Evolutionary conservation across 2,329 filamentous ascomycete genomes (phyloP).

Genomic region (Ophiostoma ips): DNA sequence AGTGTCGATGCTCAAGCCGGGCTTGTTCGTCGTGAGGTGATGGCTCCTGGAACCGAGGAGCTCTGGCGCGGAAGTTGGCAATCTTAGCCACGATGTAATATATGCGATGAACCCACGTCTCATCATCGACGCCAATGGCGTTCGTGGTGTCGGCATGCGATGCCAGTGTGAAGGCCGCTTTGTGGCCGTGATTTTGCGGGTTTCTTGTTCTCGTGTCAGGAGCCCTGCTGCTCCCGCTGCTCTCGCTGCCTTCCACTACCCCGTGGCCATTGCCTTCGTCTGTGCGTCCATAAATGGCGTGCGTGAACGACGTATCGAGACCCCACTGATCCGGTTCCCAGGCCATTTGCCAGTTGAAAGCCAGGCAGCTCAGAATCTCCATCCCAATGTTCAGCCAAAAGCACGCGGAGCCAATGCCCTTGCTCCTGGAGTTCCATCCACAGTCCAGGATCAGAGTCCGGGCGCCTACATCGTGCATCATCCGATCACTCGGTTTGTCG

Average conservation of each 20-base stretch:
- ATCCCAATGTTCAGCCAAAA: slow-evolving; percentile 91
- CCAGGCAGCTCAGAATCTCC: slow-evolving; percentile 77
- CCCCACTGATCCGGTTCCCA: slow-evolving; percentile 91
- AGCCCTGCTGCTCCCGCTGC: not conserved
- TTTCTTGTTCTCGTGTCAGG: too few relatives aligned
- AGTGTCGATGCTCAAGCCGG: slow-evolving; percentile 47
- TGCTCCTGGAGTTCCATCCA: slow-evolving; percentile 68
- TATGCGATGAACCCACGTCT: slow-evolving; percentile 78
- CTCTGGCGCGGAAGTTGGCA: slow-evolving; percentile 66
- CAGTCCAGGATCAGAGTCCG: slow-evolving; percentile 80
- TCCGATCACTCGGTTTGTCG: slow-evolving; percentile 61
- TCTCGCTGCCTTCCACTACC: not conserved
- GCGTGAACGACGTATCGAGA: slow-evolving; percentile 57
- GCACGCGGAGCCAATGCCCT: slow-evolving; percentile 70
- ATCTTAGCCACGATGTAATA: slow-evolving; percentile 81
- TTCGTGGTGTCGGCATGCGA: slow-evolving; percentile 15
- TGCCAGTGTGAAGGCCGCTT: not conserved
- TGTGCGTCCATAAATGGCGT: not conserved
- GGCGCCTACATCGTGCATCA: slow-evolving; percentile 79
- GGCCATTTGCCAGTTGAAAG: slow-evolving; percentile 72
- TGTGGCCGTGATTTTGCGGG: too few relatives aligned
- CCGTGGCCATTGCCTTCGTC: not conserved
- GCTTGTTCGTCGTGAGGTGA: slow-evolving; percentile 50
- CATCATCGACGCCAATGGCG: slow-evolving; percentile 44
- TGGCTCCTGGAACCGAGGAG: slow-evolving; percentile 44